A percentile compares a stretch with the other conserved stretches of the same genome.
Conservation (phyloP, 2,329 filamentous ascomycete genomes). For the Paracamarosporium sp. region DNA sequence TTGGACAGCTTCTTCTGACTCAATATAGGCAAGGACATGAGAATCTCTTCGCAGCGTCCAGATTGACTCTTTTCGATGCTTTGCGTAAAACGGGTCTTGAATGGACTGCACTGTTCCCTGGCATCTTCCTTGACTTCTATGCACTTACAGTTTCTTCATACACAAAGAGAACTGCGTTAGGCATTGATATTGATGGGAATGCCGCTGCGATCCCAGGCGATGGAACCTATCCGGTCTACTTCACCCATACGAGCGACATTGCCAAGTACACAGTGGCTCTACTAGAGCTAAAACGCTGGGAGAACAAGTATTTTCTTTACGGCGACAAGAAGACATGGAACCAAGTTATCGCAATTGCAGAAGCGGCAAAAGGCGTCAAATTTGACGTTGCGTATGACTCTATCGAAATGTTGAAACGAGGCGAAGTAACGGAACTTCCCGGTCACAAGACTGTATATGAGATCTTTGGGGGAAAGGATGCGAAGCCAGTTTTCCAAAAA, state of each 20-base stretch:
- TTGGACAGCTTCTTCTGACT: not conserved
- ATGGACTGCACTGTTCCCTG: conserved; percentile 29
- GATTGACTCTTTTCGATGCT: conserved; percentile 10
- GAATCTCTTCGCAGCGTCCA: conserved; percentile 2
- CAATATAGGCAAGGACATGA: not conserved
- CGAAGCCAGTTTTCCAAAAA: not conserved
- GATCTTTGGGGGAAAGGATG: conserved; percentile 3
- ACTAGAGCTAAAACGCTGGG: conserved; percentile 54
- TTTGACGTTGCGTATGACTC: conserved; percentile 20
- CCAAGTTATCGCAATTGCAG: conserved; percentile 15
- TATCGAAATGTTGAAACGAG: conserved; percentile 17
- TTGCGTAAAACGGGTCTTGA: conserved; percentile 22
- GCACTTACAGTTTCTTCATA: conserved; percentile 18
- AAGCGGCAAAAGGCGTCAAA: conserved; percentile 16
- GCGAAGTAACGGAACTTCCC: conserved; percentile 19
- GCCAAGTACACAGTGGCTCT: conserved; percentile 53
- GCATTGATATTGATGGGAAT: conserved; percentile 15
- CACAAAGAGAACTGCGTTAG: conserved; percentile 6
- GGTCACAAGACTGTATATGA: conserved; percentile 1
- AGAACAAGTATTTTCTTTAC: conserved; percentile 35
- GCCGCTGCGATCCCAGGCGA: conserved; percentile 58
- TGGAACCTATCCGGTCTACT: conserved; percentile 52
- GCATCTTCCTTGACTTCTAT: conserved; percentile 37
- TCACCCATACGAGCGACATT: conserved; percentile 60
- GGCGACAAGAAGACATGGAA: conserved; percentile 20